phyloP scores from a whole-genome alignment of 495 filamentous ascomycete species.

The Chaetomium tenue region DNA sequence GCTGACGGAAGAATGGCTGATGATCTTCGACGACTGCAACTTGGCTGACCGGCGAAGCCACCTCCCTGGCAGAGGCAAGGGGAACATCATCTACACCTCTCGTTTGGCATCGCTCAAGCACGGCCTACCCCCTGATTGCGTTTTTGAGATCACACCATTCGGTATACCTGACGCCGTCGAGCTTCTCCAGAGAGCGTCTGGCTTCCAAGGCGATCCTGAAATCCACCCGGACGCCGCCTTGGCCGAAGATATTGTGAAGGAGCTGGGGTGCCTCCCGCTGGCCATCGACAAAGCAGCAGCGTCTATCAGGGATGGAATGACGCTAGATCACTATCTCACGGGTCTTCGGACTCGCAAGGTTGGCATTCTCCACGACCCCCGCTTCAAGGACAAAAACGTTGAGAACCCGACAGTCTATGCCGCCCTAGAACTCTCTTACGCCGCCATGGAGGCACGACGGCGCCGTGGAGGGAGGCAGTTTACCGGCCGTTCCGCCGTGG shows the following conservation, averaged over 20 bases:
- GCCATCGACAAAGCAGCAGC: constrained; percentile 29
- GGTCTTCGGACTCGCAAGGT: constrained; percentile 4
- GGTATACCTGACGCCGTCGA: constrained; percentile 19
- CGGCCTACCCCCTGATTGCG: neutral
- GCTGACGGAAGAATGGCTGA: constrained; percentile 26
- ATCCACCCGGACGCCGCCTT: neutral
- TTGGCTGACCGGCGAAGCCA: constrained; percentile 1
- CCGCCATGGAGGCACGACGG: constrained; percentile 1
- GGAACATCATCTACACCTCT: constrained; percentile 31
- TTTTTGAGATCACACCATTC: constrained; percentile 16
- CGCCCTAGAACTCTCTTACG: constrained; percentile 25
- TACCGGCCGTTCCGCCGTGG: neutral
- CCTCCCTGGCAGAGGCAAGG: constrained; percentile 2
- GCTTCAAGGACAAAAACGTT: neutral
- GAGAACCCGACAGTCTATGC: constrained; percentile 22
- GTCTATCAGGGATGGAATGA: constrained; percentile 9
- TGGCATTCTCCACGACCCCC: constrained; percentile 13
- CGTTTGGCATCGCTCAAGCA: neutral
- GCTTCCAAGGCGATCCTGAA: neutral
- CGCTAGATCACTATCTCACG: constrained; percentile 11
- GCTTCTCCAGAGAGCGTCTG: constrained; percentile 25
- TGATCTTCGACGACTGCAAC: constrained; percentile 28
- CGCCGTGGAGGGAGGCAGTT: neutral
- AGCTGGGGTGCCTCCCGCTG: constrained; percentile 28
- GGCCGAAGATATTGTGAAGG: constrained; percentile 13